A percentile compares a stretch with the other conserved stretches of the same genome.
Evolutionary conservation across 1,284 basidiomycete genomes (phyloP).

Genomic region (Austroboletus novae-zelandiae): DNA sequence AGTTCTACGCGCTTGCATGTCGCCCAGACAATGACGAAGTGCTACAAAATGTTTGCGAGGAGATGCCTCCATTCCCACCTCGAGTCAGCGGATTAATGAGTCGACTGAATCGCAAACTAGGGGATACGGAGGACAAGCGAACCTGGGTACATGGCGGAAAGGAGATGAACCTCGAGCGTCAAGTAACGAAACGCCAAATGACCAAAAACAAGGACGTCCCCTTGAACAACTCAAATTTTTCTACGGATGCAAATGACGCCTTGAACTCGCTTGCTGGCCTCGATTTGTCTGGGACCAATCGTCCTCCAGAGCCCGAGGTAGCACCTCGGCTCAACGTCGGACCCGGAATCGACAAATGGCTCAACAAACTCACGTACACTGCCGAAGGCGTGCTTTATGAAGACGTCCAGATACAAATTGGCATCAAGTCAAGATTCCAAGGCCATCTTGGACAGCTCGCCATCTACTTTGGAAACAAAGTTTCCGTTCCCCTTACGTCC

Average conservation of each 20-base stretch:
- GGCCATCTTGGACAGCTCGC: constrained; percentile 89
- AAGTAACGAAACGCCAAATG: constrained; percentile 46
- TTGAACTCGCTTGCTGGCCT: constrained; percentile 81
- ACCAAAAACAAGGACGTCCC: constrained; percentile 31
- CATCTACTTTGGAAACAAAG: constrained; percentile 96
- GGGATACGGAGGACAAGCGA: constrained; percentile 88
- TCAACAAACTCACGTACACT: constrained; percentile 79
- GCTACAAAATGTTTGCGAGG: constrained; percentile 93
- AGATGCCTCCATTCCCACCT: constrained; percentile 98
- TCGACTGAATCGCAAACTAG: constrained; percentile 84
- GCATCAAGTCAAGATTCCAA: constrained; percentile 95
- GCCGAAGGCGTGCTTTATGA: constrained; percentile 94
- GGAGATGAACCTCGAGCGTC: constrained; percentile 82
- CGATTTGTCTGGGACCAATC: constrained; percentile 21
- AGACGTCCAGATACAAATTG: constrained; percentile 93
- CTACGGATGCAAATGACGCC: constrained; percentile 50
- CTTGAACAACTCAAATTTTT: constrained; percentile 26
- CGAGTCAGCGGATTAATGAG: constrained; percentile 88
- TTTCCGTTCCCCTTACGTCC: constrained; percentile 81
- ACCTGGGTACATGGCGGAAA: constrained; percentile 96
- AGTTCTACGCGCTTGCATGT: constrained; percentile 85
- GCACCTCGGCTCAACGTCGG: constrained; percentile 57
- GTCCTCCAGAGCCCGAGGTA: constrained; percentile 29
- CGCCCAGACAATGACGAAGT: constrained; percentile 88
- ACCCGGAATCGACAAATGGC: constrained; percentile 83